Conservation (phyloP, 306 rosid genomes). For the Prunus persica region Prunus_persica_NCBIv2 NC_034014.1:3624501-3625000, state of each 20-base stretch:
- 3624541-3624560: background rate
- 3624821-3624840: slow-evolving; percentile 98
- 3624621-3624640: background rate
- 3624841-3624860: slow-evolving; percentile 95
- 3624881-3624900: slow-evolving; percentile 44
- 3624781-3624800: slow-evolving; percentile 29
- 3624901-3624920: slow-evolving; percentile 41
- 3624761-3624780: slow-evolving; percentile 5
- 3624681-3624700: background rate
- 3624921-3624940: slow-evolving; percentile 60
- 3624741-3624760: slow-evolving; percentile 4
- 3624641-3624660: background rate
- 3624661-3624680: background rate
- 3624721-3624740: background rate
- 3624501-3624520: slow-evolving; percentile 19
- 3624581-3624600: background rate
- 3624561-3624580: background rate
- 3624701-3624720: background rate
- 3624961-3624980: slow-evolving; percentile 85
- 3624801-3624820: slow-evolving; percentile 95
- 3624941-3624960: slow-evolving; percentile 79
- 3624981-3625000: slow-evolving; percentile 67
- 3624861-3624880: slow-evolving; percentile 46
- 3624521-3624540: slow-evolving; percentile 1
- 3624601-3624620: background rate